Conservation (phyloP, 2,329 filamentous ascomycete species). For the Cercospora sesami region DNA sequence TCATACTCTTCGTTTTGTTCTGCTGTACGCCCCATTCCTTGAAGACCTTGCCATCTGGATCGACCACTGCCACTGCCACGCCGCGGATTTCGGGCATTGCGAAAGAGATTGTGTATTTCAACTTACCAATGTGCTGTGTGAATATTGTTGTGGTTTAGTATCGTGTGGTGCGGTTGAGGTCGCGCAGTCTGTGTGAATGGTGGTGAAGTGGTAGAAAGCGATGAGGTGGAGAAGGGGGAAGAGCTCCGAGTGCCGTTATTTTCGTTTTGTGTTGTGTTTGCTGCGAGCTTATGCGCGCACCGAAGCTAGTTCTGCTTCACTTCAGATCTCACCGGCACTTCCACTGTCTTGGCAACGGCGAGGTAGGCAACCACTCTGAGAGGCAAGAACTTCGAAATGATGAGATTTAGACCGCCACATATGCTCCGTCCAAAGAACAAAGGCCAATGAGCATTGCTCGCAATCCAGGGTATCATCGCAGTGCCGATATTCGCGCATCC, state of each 20-base stretch:
- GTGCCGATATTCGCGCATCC: neutral
- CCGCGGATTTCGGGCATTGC: slow-evolving; percentile 5
- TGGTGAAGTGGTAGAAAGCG: neutral
- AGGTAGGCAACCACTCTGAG: neutral
- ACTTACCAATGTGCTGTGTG: neutral
- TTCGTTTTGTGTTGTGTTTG: neutral
- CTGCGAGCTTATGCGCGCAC: neutral
- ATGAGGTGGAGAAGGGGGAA: neutral
- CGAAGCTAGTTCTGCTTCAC: neutral
- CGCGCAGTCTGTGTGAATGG: neutral
- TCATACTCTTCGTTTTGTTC: neutral
- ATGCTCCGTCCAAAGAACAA: no score
- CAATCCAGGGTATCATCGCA: slow-evolving; percentile 9
- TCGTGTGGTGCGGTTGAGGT: no score
- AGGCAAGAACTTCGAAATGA: neutral
- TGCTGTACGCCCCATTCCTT: slow-evolving; percentile 13
- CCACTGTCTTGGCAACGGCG: neutral
- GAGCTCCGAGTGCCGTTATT: neutral
- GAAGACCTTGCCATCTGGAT: slow-evolving; percentile 1
- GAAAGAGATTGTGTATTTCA: neutral
- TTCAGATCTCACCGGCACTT: neutral
- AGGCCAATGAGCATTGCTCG: neutral
- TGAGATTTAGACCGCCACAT: no score
- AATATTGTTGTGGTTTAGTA: no score
- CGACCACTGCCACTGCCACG: slow-evolving; percentile 11